phyloP scores from a whole-genome alignment of 2,329 filamentous ascomycete genomes.

The Fusarium tricinctum region DNA sequence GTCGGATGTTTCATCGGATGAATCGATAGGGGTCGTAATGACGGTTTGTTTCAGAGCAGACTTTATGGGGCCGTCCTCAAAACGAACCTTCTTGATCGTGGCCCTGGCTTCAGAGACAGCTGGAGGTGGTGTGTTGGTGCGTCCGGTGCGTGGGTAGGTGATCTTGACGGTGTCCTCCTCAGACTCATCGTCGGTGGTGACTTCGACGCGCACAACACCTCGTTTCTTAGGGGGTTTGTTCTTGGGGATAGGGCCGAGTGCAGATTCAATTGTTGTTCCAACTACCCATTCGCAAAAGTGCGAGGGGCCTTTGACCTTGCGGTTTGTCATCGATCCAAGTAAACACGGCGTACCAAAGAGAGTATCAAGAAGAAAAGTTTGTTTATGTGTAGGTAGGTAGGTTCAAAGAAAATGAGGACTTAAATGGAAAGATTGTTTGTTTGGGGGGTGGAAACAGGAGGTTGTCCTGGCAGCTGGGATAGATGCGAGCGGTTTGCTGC shows the following conservation, averaged over 20 bases:
- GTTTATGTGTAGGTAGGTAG: background rate
- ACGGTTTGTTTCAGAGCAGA: constrained; percentile 45
- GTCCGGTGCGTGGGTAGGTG: constrained; percentile 61
- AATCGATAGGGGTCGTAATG: constrained; percentile 32
- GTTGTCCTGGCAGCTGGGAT: background rate
- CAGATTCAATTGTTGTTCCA: constrained; percentile 54
- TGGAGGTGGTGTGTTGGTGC: background rate
- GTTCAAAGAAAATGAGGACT: constrained; percentile 7
- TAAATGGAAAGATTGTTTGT: background rate
- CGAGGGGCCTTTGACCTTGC: constrained; percentile 41
- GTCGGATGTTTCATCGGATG: constrained; percentile 44
- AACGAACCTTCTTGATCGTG: constrained; percentile 61
- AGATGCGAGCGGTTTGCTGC: background rate
- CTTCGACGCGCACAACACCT: constrained; percentile 57
- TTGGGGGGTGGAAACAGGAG: background rate
- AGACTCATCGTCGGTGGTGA: constrained; percentile 67
- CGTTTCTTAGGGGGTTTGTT: constrained; percentile 47
- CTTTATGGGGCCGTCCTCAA: constrained; percentile 52
- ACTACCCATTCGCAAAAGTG: constrained; percentile 60
- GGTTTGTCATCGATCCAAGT: constrained; percentile 31
- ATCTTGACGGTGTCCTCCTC: constrained; percentile 63
- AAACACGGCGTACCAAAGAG: constrained; percentile 14
- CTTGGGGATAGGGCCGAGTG: constrained; percentile 49
- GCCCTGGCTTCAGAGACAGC: constrained; percentile 20
- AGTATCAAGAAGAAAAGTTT: constrained; percentile 3